These are phyloP conservation scores for Dendrobium catenatum DNA, from an alignment of 106 monocot species.

Conservation along the genomic window DNA sequence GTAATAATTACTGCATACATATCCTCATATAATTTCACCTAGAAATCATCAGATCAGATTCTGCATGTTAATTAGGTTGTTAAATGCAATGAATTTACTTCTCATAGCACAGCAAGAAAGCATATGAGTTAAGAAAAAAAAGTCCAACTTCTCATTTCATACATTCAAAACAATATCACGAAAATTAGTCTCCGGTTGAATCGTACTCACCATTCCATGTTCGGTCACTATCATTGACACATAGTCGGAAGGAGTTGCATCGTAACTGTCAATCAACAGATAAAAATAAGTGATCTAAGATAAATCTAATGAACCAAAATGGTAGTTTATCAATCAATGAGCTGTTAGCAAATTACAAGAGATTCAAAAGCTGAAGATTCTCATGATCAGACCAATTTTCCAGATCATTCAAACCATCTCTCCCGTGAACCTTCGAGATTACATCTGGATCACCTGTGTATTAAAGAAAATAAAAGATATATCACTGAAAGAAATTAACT, in stretches of 20 bases:
- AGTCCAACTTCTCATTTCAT: neutral
- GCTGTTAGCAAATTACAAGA: conserved; percentile 35
- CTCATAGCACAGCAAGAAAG: no score
- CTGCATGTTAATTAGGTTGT: no score
- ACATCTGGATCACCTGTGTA: conserved; percentile 79
- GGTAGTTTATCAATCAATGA: neutral
- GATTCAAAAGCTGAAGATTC: conserved; percentile 94
- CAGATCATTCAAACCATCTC: conserved; percentile 54
- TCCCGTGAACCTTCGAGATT: conserved; percentile 64
- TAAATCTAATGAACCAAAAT: neutral
- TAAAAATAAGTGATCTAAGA: neutral
- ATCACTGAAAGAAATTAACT: neutral
- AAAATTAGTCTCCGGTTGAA: neutral
- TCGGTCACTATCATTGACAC: conserved; percentile 95
- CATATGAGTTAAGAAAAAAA: neutral
- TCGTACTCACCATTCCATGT: conserved; percentile 81
- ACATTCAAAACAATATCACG: neutral
- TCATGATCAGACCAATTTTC: conserved; percentile 61
- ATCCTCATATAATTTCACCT: no score
- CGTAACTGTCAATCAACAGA: conserved; percentile 53
- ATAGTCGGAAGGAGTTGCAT: conserved; percentile 90
- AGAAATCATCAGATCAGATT: no score
- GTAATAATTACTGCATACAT: no score
- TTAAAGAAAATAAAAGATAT: neutral
- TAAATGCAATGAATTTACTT: no score